phyloP scores from a whole-genome alignment of 1,284 basidiomycete genomes.

The Sanghuangporus baumii region DNA sequence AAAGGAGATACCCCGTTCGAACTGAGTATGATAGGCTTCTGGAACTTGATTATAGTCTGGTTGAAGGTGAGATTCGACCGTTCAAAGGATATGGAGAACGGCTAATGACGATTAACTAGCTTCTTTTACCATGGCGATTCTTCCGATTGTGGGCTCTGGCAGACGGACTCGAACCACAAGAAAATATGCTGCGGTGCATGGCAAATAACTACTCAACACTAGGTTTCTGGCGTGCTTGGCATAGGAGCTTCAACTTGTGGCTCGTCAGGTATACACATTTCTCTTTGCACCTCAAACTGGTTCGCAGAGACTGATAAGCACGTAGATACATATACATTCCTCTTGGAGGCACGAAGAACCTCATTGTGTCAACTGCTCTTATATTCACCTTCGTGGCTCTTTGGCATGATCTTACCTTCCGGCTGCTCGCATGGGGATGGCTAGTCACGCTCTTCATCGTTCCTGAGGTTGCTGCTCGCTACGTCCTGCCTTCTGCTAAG shows the following conservation, averaged over 20 bases:
- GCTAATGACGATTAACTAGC: slow-evolving; percentile 37
- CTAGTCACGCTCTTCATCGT: slow-evolving; percentile 87
- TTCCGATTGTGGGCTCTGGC: slow-evolving; percentile 93
- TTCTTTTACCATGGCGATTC: slow-evolving; percentile 96
- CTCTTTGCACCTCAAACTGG: slow-evolving; percentile 7
- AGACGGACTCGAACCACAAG: slow-evolving; percentile 90
- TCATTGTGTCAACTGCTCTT: slow-evolving; percentile 65
- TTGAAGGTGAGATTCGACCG: slow-evolving; percentile 61
- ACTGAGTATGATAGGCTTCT: slow-evolving; percentile 92
- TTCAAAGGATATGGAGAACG: not conserved
- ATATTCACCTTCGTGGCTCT: slow-evolving; percentile 98
- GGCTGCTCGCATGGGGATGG: slow-evolving; percentile 95
- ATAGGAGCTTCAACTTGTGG: slow-evolving; percentile 96
- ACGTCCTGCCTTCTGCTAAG: slow-evolving; percentile 55
- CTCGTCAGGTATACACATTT: slow-evolving; percentile 61
- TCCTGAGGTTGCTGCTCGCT: slow-evolving; percentile 73
- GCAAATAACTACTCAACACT: slow-evolving; percentile 95
- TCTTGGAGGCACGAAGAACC: slow-evolving; percentile 72
- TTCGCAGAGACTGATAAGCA: not conserved
- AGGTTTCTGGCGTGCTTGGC: slow-evolving; percentile 97
- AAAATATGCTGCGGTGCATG: slow-evolving; percentile 99
- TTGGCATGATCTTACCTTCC: slow-evolving; percentile 94
- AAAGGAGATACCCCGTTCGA: slow-evolving; percentile 70
- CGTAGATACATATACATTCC: slow-evolving; percentile 92
- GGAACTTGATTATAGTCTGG: slow-evolving; percentile 97